phyloP scores from a whole-genome alignment of 2,329 filamentous ascomycete genomes.

The Leptodontidium sp. region DNA sequence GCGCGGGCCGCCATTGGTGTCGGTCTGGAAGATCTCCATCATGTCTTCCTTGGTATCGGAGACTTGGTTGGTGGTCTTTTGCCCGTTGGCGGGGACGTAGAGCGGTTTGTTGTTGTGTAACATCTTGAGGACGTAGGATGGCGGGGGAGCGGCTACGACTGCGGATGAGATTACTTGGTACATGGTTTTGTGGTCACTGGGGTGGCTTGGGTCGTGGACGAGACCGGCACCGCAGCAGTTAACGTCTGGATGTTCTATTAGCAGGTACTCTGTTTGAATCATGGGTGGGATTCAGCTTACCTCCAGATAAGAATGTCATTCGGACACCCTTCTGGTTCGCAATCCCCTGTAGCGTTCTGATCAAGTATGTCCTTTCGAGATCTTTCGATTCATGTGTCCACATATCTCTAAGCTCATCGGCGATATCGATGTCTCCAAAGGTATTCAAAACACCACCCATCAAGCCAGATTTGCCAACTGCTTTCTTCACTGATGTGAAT shows the following conservation, averaged over 20 bases:
- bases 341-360: constrained; percentile 94
- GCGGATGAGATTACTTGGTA: constrained; percentile 96
- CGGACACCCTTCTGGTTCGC: constrained; percentile 93
- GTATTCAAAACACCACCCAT: constrained; percentile 97
- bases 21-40: constrained; percentile 99
- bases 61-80: constrained; percentile 74
- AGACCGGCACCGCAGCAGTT: constrained; percentile 92
- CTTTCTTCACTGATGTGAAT: constrained; percentile 95
- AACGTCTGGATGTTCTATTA: constrained; percentile 64
- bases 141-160: constrained; percentile 88
- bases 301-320: constrained; percentile 96
- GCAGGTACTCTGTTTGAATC: not conserved
- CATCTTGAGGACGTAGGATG: constrained; percentile 87
- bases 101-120: constrained; percentile 95
- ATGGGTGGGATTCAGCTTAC: constrained; percentile 52
- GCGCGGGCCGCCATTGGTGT: constrained; percentile 82
- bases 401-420: constrained; percentile 93
- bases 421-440: constrained; percentile 93
- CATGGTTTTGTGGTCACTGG: constrained; percentile 97
- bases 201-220: constrained; percentile 91
- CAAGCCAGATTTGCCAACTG: constrained; percentile 91
- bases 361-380: constrained; percentile 93
- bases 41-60: constrained; percentile 99
- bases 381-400: constrained; percentile 99
- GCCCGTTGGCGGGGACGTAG: constrained; percentile 91